Percentiles rank a stretch among this genome's conserved stretches.
Conservation (phyloP, 2,329 filamentous ascomycete species). For the Zymoseptoria pseudotritici region DNA sequence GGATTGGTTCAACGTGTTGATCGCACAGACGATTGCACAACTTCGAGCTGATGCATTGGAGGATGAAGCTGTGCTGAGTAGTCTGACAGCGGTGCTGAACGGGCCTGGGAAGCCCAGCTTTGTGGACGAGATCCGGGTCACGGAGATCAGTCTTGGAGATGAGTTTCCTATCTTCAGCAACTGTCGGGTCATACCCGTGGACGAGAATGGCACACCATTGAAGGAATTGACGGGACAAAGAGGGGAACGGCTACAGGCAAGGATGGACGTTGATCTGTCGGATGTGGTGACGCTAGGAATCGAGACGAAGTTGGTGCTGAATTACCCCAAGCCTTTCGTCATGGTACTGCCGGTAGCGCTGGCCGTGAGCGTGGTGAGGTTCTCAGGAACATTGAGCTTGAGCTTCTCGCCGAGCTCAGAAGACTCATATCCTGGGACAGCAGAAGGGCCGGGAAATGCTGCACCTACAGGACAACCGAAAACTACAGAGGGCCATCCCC, state of each 20-base stretch:
- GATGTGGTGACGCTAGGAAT: slow-evolving; percentile 93
- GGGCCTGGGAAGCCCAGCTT: slow-evolving; percentile 79
- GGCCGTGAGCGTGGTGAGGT: slow-evolving; percentile 83
- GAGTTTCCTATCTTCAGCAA: slow-evolving; percentile 99
- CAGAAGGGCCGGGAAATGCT: slow-evolving; percentile 13
- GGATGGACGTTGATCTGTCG: slow-evolving; percentile 94
- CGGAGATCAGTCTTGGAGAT: slow-evolving; percentile 87
- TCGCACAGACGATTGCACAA: slow-evolving; percentile 94
- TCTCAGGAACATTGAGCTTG: slow-evolving; percentile 88
- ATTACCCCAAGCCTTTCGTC: slow-evolving; percentile 84
- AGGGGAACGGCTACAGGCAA: slow-evolving; percentile 74
- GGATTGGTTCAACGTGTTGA: slow-evolving; percentile 98
- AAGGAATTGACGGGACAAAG: slow-evolving; percentile 36
- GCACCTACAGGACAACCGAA: slow-evolving; percentile 16
- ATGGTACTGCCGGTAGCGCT: slow-evolving; percentile 88
- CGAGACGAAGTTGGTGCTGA: slow-evolving; percentile 88
- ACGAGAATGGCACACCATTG: slow-evolving; percentile 62
- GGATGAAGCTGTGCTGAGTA: slow-evolving; percentile 81
- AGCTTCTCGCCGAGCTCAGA: slow-evolving; percentile 70
- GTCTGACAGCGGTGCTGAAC: slow-evolving; percentile 78
- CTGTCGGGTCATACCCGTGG: slow-evolving; percentile 86
- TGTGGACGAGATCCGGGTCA: slow-evolving; percentile 86
- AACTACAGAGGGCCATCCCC: slow-evolving; percentile 27
- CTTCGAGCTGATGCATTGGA: slow-evolving; percentile 87
- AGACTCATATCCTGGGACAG: slow-evolving; percentile 30